phyloP scores from a whole-genome alignment of 1,284 basidiomycete species.

The Malassezia globosa region DNA sequence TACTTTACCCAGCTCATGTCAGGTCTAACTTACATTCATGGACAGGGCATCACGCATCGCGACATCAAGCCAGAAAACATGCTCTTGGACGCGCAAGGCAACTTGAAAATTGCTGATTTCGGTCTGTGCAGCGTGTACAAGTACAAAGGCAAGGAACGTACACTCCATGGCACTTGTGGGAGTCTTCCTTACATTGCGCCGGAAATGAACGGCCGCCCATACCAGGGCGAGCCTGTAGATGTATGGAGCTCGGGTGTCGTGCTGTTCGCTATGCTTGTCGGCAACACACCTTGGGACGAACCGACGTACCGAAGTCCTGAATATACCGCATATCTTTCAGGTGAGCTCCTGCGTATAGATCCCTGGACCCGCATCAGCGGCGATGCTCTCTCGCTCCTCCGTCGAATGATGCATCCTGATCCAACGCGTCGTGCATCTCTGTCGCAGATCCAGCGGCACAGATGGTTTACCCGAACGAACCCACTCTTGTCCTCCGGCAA shows the following conservation, averaged over 20 bases:
- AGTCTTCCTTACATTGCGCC: conserved; percentile 91
- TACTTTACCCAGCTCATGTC: conserved; percentile 81
- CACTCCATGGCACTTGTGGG: conserved; percentile 57
- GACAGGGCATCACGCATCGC: conserved; percentile 53
- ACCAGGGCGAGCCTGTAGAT: conserved; percentile 83
- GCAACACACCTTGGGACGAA: conserved; percentile 97
- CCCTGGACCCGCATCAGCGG: conserved; percentile 69
- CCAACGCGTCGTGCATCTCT: conserved; percentile 32
- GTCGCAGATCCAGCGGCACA: conserved; percentile 37
- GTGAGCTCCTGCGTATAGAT: conserved; percentile 58
- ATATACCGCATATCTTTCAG: conserved; percentile 63
- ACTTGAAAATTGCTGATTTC: conserved; percentile 86
- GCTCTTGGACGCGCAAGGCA: conserved; percentile 51
- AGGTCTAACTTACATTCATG: conserved; percentile 65
- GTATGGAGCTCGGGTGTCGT: conserved; percentile 93
- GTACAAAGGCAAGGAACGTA: conserved; percentile 65
- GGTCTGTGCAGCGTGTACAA: conserved; percentile 84
- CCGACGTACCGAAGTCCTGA: conserved; percentile 70
- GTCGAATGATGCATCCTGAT: conserved; percentile 38
- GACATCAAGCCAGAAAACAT: conserved; percentile 51
- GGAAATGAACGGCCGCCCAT: conserved; percentile 56
- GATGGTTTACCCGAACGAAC: conserved; percentile 42
- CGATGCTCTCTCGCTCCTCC: conserved; percentile 51
- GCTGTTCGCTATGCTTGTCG: conserved; percentile 76
- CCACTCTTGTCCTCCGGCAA: conserved; percentile 31